These are phyloP conservation scores for Peniophora sp. DNA, from an alignment of 1,284 basidiomycete genomes.

Conservation along the genomic window DNA sequence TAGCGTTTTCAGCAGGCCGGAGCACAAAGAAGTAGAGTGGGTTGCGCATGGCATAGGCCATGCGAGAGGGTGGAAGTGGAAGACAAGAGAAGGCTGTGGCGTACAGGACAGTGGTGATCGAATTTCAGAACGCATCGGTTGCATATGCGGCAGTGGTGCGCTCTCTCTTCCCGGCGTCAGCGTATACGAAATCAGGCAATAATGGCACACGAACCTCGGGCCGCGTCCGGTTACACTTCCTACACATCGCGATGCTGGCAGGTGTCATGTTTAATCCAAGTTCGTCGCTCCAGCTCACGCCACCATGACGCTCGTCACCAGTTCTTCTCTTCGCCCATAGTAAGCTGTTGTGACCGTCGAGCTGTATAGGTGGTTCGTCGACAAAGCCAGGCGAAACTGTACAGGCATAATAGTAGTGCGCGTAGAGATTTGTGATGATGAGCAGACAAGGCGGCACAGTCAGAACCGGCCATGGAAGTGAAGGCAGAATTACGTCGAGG, in stretches of 20 bases:
- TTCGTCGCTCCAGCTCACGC: conserved; percentile 33
- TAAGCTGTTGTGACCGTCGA: conserved; percentile 19
- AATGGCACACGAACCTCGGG: conserved; percentile 57
- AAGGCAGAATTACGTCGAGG: conserved; percentile 68
- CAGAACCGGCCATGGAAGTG: conserved; percentile 43
- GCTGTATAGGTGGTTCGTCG: conserved; percentile 26
- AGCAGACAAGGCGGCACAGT: conserved; percentile 63
- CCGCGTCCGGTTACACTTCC: conserved; percentile 62
- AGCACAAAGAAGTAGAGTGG: not conserved
- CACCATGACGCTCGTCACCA: conserved; percentile 27
- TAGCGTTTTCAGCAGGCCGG: too few relatives aligned
- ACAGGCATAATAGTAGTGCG: conserved; percentile 82
- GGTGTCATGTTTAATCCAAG: conserved; percentile 33
- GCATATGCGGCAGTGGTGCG: conserved; percentile 94
- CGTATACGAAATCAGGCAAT: not conserved
- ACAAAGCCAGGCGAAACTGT: conserved; percentile 72
- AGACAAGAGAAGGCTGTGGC: conserved; percentile 18
- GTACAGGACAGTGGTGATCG: conserved; percentile 90
- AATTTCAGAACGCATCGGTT: conserved; percentile 89
- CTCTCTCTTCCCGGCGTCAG: conserved; percentile 45
- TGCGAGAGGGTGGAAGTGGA: not conserved
- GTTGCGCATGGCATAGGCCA: not conserved
- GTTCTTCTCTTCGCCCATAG: conserved; percentile 23
- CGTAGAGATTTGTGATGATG: conserved; percentile 70
- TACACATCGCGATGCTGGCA: conserved; percentile 53